Conservation (phyloP, 169 alveolate species). For the Babesia gibsoni region DNA sequence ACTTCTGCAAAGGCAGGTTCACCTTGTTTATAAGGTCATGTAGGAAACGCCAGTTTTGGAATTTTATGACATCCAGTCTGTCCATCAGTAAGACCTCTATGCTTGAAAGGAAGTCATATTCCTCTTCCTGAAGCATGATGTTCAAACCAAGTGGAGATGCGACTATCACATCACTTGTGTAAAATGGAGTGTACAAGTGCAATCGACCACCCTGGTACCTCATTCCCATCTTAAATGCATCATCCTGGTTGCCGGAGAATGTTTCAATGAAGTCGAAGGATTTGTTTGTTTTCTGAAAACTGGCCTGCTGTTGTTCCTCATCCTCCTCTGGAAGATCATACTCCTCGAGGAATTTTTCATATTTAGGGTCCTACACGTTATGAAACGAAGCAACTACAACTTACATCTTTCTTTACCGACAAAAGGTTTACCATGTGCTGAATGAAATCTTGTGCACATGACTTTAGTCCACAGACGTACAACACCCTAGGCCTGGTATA, state of each 20-base stretch:
- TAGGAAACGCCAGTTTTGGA: constrained; percentile 84
- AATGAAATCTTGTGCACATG: constrained; percentile 72
- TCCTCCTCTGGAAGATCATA: constrained; percentile 68
- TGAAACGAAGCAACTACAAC: constrained; percentile 1
- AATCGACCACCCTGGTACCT: constrained; percentile 72
- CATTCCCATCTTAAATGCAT: constrained; percentile 83
- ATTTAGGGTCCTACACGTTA: constrained; percentile 47
- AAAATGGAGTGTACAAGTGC: constrained; percentile 78
- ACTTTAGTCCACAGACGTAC: constrained; percentile 73
- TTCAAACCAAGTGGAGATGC: constrained; percentile 88
- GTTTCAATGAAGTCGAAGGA: constrained; percentile 66
- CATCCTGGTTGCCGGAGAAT: constrained; percentile 80
- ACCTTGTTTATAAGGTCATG: constrained; percentile 61
- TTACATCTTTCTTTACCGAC: constrained; percentile 68
- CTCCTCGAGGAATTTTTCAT: constrained; percentile 68
- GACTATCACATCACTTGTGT: constrained; percentile 80
- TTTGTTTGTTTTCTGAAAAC: constrained; percentile 58
- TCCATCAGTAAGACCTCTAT: constrained; percentile 80
- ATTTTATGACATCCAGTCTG: constrained; percentile 78
- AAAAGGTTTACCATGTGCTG: constrained; percentile 56
- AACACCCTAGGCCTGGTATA: constrained; percentile 80
- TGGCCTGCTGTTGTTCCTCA: constrained; percentile 44
- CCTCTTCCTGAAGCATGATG: constrained; percentile 35
- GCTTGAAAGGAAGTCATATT: constrained; percentile 82
- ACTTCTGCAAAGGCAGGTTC: constrained; percentile 64